Base-by-base conservation (phyloP, 2,329 filamentous ascomycete genomes). In the Colletotrichum sp. region DNA sequence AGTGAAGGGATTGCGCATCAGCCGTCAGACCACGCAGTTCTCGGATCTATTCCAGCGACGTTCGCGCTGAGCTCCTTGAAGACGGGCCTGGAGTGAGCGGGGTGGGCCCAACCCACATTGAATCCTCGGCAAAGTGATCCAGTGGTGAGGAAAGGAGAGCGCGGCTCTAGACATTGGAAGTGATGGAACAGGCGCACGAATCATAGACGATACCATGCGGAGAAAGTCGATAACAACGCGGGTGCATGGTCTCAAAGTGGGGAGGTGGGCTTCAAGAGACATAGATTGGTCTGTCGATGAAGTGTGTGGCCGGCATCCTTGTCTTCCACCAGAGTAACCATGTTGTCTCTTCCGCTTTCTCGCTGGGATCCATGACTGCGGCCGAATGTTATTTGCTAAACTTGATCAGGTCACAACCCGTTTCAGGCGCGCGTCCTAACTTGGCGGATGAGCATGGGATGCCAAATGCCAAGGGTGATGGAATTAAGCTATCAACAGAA, bases 161-260 rank as follows among this genome's bases (percentile, higher is more conserved):
- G 64, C 74, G 74, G 71, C 70, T 76, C 74, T 66, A 36, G 32
- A 57, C 44, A n/a, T 49, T 32, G 21, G 30, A 57, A n/a, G 49
- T 65, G 49, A 49, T 69, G 59, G 34, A 21, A 69, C 71, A 76
- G 70, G 70, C 74, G 74, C 74, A 39, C 74, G 74, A 76, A 76
- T 76, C 74, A 76, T 60, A 24, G 44, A 60, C 26, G 49, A 55
- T 76, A 69, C 13, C 44, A 74, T 60, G 65, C 59, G 74, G 65
- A 74, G 70, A 64, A 60, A 49, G 74, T 30, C 44, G 63, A 76
- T 65, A 60, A 73, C 64, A 60, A 73, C 36, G 64, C 63, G 64
- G 59, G 57, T 68, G 59, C 34, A 57, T 64, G 70, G 34, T n/a
- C 49, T 74, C 74, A 49, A 30, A 16, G 74, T 69, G 74, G 74